A percentile compares a stretch with the other conserved stretches of the same genome.
phyloP scores from a whole-genome alignment of 768 basidiomycete genomes.

The Suillus occidentalis region DNA sequence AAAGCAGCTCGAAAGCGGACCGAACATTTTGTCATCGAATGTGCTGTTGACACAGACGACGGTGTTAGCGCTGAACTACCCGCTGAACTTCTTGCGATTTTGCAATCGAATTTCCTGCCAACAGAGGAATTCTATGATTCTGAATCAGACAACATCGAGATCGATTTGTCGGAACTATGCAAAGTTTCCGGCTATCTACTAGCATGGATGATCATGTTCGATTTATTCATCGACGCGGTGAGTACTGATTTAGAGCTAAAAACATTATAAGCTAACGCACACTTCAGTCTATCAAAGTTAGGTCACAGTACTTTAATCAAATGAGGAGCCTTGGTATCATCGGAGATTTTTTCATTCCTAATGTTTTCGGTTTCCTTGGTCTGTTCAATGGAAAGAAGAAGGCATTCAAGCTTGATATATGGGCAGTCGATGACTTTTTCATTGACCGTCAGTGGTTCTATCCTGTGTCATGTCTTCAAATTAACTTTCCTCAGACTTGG shows the following conservation, averaged over 20 bases:
- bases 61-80: slow-evolving; percentile 59
- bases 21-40: slow-evolving; percentile 83
- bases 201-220: slow-evolving; percentile 87
- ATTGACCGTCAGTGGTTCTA: slow-evolving; percentile 56
- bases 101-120: slow-evolving; percentile 48
- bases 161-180: slow-evolving; percentile 21
- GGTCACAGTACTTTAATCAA: slow-evolving; percentile 84
- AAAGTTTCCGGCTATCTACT: slow-evolving; percentile 69
- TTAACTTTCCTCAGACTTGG: slow-evolving; percentile 48
- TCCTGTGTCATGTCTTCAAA: slow-evolving; percentile 2
- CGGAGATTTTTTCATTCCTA: slow-evolving; percentile 64
- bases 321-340: slow-evolving; percentile 72
- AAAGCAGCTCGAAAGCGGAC: slow-evolving; percentile 73
- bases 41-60: slow-evolving; percentile 72
- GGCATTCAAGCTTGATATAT: slow-evolving; percentile 78
- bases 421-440: slow-evolving; percentile 83
- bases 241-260: slow-evolving; percentile 28
- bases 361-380: slow-evolving; percentile 62
- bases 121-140: slow-evolving; percentile 39
- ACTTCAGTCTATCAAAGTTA: slow-evolving; percentile 80
- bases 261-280: slow-evolving; percentile 3
- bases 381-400: slow-evolving; percentile 65
- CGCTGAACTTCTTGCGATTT: slow-evolving; percentile 58
- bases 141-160: slow-evolving; percentile 38
- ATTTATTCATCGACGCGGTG: slow-evolving; percentile 82